phyloP scores from a whole-genome alignment of 768 basidiomycete genomes.

The Rhodotorula graminis region DNA sequence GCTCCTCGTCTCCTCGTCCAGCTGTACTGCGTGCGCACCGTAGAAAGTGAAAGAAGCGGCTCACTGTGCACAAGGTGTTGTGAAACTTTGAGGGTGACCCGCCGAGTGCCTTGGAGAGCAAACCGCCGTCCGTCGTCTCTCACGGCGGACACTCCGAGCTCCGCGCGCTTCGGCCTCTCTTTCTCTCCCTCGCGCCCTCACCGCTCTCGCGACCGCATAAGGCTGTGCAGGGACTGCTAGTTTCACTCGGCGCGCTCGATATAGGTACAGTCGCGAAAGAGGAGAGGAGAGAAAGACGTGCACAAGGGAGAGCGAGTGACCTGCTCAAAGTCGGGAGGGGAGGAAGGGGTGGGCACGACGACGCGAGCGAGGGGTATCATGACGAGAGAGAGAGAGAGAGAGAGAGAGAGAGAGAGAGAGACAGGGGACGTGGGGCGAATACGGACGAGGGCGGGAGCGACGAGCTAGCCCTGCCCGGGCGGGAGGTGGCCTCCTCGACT shows the following conservation, averaged over 20 bases:
- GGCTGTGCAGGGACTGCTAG: background rate
- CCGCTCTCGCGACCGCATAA: background rate
- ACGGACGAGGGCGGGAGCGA: background rate
- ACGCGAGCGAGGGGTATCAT: background rate
- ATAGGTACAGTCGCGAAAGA: background rate
- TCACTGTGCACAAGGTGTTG: background rate
- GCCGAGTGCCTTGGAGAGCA: background rate
- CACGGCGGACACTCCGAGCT: background rate
- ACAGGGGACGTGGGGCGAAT: background rate
- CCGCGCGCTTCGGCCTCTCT: background rate
- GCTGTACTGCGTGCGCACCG: background rate
- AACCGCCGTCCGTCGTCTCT: background rate
- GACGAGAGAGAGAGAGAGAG: background rate
- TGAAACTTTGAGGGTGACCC: background rate
- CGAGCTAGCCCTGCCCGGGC: background rate
- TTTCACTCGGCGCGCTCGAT: background rate
- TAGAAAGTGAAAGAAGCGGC: background rate
- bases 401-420: background rate
- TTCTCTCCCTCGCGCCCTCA: no score
- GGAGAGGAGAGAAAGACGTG: background rate
- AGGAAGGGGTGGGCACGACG: no score
- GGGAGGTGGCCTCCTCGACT: conserved; percentile 9
- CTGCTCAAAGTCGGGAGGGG: background rate
- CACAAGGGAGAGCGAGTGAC: background rate
- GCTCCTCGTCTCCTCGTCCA: no score